Conservation (phyloP, 1,139 yeast genomes). For the Scheffersomyces quercinus region DNA sequence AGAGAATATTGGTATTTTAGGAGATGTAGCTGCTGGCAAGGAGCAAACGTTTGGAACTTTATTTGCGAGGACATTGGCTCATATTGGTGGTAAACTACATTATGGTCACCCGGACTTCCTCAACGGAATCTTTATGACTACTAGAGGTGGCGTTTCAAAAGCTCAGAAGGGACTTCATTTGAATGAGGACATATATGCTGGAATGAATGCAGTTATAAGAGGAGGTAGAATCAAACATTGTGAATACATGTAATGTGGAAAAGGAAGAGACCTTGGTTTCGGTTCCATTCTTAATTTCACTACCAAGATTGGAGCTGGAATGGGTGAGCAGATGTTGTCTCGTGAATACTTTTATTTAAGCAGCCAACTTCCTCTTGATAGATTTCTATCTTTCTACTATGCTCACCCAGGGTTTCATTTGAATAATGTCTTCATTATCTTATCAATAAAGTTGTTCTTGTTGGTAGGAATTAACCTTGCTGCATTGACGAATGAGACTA, state of each 20-base stretch:
- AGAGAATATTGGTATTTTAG: constrained; percentile 54
- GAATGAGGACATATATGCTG: constrained; percentile 59
- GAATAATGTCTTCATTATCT: constrained; percentile 51
- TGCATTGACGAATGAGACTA: constrained; percentile 44
- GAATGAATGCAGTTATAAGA: constrained; percentile 51
- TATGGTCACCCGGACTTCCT: constrained; percentile 60
- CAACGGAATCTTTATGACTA: constrained; percentile 51
- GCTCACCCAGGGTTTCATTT: constrained; percentile 61
- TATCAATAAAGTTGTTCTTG: constrained; percentile 49
- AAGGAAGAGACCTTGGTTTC: constrained; percentile 57
- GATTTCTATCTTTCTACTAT: constrained; percentile 54
- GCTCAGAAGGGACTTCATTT: constrained; percentile 57
- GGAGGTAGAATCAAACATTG: constrained; percentile 60
- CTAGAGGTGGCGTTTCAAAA: constrained; percentile 58
- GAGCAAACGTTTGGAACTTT: constrained; percentile 60
- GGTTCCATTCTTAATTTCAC: constrained; percentile 55
- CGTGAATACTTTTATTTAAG: constrained; percentile 54
- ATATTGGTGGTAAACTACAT: constrained; percentile 56
- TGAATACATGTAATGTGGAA: constrained; percentile 59
- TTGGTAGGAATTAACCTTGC: constrained; percentile 50
- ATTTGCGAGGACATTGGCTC: constrained; percentile 56
- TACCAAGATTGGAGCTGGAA: constrained; percentile 58
- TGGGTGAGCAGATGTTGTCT: constrained; percentile 59
- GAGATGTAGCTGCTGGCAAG: constrained; percentile 59
- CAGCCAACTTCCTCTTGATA: constrained; percentile 48